These are phyloP conservation scores for Begonia peltatifolia DNA, from an alignment of 306 rosid species.

Conservation along the genomic window DNA sequence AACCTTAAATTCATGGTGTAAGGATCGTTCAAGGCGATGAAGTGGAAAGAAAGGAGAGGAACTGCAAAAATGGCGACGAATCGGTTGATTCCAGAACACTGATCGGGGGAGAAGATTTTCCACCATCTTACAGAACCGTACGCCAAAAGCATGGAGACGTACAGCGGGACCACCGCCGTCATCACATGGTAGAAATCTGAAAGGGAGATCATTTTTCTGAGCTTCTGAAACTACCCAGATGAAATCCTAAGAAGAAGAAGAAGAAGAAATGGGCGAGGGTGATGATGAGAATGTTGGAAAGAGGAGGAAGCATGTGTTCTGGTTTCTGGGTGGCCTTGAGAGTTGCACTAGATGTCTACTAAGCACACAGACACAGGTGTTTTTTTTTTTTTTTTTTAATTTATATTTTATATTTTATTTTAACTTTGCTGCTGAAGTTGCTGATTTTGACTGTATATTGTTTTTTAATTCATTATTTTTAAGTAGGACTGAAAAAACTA, in stretches of 20 bases:
- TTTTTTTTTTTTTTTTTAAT: no score
- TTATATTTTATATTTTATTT: no score
- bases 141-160: conserved; percentile 76
- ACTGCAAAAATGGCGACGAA: conserved; percentile 84
- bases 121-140: conserved; percentile 92
- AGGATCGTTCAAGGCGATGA: conserved; percentile 73
- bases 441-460: no score
- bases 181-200: conserved; percentile 72
- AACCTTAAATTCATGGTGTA: conserved; percentile 69
- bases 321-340: conserved; percentile 44
- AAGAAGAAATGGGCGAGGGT: conserved; percentile 17
- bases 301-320: conserved; percentile 50
- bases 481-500: no score
- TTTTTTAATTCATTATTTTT: no score
- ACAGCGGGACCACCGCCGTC: conserved; percentile 87
- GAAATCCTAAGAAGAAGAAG: conserved; percentile 9
- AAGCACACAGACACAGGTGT: no score
- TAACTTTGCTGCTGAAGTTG: no score
- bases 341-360: conserved; percentile 9
- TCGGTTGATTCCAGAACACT: conserved; percentile 78
- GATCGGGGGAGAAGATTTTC: conserved; percentile 82
- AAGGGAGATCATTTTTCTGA: conserved; percentile 40
- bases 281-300: conserved; percentile 1
- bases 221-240: background rate
- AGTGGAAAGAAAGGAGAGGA: conserved; percentile 76